Conservation (phyloP, 192 early-diverging fungal species). For the Dimargaris cristalligena region DNA sequence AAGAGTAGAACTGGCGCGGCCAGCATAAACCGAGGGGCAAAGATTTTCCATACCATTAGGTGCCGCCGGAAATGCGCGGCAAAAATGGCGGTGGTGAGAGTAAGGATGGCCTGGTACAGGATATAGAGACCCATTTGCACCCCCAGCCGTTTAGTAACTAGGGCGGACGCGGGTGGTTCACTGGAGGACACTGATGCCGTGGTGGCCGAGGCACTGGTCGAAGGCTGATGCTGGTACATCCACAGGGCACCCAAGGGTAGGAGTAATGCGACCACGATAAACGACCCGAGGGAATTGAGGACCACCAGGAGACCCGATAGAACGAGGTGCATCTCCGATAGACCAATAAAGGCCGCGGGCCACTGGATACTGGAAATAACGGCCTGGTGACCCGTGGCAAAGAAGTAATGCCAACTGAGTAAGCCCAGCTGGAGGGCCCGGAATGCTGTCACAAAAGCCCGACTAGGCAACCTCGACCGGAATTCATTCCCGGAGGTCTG, state of each 20-base stretch:
- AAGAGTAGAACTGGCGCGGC: conserved; percentile 2
- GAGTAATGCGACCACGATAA: conserved; percentile 27
- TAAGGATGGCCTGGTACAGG: conserved; percentile 26
- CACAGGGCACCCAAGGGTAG: conserved; percentile 46
- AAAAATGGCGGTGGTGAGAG: conserved; percentile 30
- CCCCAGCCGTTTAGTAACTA: conserved; percentile 12
- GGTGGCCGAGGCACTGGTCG: conserved; percentile 1
- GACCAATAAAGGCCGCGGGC: conserved; percentile 73
- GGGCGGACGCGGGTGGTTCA: conserved; percentile 22
- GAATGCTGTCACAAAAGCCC: conserved; percentile 13
- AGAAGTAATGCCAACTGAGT: conserved; percentile 49
- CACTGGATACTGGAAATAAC: conserved; percentile 82
- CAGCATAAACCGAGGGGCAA: conserved; percentile 79
- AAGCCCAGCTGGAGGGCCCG: conserved; percentile 27
- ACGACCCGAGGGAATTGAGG: conserved; percentile 60
- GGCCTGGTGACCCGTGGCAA: conserved; percentile 84
- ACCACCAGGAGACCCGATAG: conserved; percentile 49
- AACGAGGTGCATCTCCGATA: conserved; percentile 49
- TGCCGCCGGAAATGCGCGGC: conserved; percentile 65
- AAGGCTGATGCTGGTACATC: conserved; percentile 23
- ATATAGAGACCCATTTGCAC: conserved; percentile 18
- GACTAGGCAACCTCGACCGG: background rate
- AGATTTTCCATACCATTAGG: conserved; percentile 96
- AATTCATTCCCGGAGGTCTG: no score
- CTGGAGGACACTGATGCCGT: no score